Evolutionary conservation across 148 eudicot species (phyloP), one percentile per base, ranked within the genome.

Genomic region (Mesembryanthemum crystallinum): DNA sequence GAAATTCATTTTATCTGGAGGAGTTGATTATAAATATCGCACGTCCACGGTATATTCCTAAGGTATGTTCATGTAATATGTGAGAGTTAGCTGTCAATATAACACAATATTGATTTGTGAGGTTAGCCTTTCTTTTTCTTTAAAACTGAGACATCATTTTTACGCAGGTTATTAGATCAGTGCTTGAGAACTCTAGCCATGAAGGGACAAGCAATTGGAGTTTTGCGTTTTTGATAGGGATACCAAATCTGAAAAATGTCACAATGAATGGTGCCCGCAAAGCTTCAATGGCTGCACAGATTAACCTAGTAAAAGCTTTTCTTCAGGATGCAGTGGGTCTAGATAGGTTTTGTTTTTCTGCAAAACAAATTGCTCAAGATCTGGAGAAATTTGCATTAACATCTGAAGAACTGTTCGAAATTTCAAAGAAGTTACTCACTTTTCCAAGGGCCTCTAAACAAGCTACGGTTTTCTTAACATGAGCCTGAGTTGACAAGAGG

Each of bases 141-240:
- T 12, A 49, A 49, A 12, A n/a, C n/a, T n/a, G n/a, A n/a, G n/a
- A n/a, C n/a, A 12, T 17, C 0, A 29, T 29, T 21, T 29, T 28
- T 13, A 14, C 12, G 25, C 60, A 52, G 60, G 42, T n/a, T 51
- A 28, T 4, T 5, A 8, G 1, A 13, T 35, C 9, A 42, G 14
- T 8, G 14, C 15, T 7, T 70, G 61, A 52, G 29, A 9, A 39
- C 43, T 51, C 35, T 28, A 32, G 0, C 18, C 37, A 18, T 12
- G 57, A 8, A 13, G 60, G 24, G 9, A 25, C 21, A 32, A 58
- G 47, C 47, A n/a, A 54, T 7, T 20, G n/a, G n/a, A n/a, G 45
- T 55, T 71, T 39, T n/a, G 47, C 32, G 20, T 71, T 43, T 35
- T 32, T 71, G n/a, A n/a, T n/a, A n/a, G n/a, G n/a, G 63, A 71